A percentile compares a stretch with the other conserved stretches of the same genome.
Evolutionary conservation across 148 eudicot genomes (phyloP).

Genomic region (Camellia sinensis): DNA sequence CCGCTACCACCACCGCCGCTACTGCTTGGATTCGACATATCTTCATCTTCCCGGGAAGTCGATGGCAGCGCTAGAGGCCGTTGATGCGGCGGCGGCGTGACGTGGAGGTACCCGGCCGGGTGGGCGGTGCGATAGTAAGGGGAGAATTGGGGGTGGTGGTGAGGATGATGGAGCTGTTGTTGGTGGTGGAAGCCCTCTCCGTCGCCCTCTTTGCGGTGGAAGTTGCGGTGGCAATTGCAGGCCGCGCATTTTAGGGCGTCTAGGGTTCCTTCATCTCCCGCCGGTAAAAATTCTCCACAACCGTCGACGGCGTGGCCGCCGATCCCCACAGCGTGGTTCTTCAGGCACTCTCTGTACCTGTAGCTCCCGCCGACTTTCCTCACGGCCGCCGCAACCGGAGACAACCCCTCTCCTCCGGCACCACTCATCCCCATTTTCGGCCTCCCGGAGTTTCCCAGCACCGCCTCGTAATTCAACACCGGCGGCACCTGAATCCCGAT

Average conservation of each 20-base stretch:
- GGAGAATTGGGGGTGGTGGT: conserved; percentile 25
- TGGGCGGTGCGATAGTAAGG: conserved; percentile 34
- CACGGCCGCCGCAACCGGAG: too few species aligned
- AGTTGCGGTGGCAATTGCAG: conserved; percentile 76
- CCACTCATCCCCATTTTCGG: not conserved
- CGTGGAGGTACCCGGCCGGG: conserved; percentile 41
- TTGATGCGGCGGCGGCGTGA: conserved; percentile 17
- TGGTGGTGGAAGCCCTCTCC: not conserved
- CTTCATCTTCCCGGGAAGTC: conserved; percentile 43
- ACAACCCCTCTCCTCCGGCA: conserved; percentile 13
- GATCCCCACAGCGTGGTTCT: conserved; percentile 59
- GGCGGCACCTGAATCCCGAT: conserved; percentile 19
- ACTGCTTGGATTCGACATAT: conserved; percentile 51
- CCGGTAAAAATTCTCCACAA: conserved; percentile 67
- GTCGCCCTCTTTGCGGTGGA: conserved; percentile 53
- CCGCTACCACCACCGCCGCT: conserved; percentile 39
- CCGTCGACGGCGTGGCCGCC: conserved; percentile 75
- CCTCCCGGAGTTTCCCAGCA: conserved; percentile 10
- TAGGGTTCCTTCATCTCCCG: conserved; percentile 58
- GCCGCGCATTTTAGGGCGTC: conserved; percentile 70
- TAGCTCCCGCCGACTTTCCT: not conserved
- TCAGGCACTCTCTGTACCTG: conserved; percentile 59
- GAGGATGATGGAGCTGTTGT: conserved; percentile 14
- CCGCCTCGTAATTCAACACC: conserved; percentile 20
- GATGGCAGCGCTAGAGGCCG: conserved; percentile 35